Evolutionary conservation across 352 stramenopile genomes (phyloP), one percentile per base, ranked within the genome.

Genomic region (Phytophthora sp.): DNA sequence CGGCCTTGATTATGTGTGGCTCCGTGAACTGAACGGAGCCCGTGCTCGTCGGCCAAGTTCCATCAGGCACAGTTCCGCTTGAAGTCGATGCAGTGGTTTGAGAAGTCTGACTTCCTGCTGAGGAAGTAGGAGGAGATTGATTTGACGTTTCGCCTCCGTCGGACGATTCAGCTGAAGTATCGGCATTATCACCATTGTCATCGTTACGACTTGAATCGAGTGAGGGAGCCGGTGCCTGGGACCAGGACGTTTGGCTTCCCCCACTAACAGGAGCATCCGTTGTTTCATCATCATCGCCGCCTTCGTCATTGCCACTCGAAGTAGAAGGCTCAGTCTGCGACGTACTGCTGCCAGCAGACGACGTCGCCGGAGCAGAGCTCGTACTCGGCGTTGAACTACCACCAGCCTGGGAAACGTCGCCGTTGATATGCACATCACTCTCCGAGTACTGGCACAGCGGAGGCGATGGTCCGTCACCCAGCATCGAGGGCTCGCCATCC

Each of bases 1-100:
- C 72, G 11, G 68, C 69, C 11, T 66, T 52, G 20, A 78, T 66
- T 23, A 68, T 55, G 21, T 67, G 59, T 2, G 71, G 54, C n/a
- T 56, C 61, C 26, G 31, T 46, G 49, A 54, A 63, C 30, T 31
- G 43, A 21, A 50, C 45, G 9, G 45, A 35, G 5, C 45, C 45
- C 12, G 27, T 54, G 45, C 45, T 43, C 3, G 37, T 23, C 7
- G 37, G 37, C 37, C 37, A 43, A 10, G 37, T 43, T 12, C 37
- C 37, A 21, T 46, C 39, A 11, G 39, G 39, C n/a, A 46, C 24
- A 5, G 39, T 39, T 32, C 41, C 41, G 23, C 20, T 31, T 8
- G 41, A 48, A 4, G 41, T 34, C 23, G 41, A 48, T 31, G 9
- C 5, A 2, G 41, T 18, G 4, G 41, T 31, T 18, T 48, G 41